Percentiles rank a stretch among this genome's conserved stretches.
phyloP scores from a whole-genome alignment of 1,284 basidiomycete species.

The Wolfiporia cocos region DNA sequence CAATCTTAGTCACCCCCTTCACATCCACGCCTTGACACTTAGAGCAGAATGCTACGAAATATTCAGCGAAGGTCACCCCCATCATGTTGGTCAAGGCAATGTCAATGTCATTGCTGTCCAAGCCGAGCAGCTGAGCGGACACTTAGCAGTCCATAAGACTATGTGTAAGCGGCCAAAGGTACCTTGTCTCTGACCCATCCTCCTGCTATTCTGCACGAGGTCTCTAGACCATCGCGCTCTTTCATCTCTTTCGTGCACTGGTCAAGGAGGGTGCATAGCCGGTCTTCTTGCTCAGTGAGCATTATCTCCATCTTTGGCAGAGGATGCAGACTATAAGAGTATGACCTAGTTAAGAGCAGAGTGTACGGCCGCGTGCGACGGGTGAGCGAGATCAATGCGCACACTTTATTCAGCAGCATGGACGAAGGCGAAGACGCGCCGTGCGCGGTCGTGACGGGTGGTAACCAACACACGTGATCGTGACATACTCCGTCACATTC shows the following conservation, averaged over 20 bases:
- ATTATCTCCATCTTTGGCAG: conserved; percentile 32
- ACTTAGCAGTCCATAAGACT: not conserved
- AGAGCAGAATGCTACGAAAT: conserved; percentile 69
- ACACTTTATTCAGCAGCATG: no score
- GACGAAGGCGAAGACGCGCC: no score
- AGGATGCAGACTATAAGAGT: no score
- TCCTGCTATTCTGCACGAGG: conserved; percentile 82
- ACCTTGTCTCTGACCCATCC: conserved; percentile 99
- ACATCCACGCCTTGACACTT: conserved; percentile 47
- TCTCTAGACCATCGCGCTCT: conserved; percentile 46
- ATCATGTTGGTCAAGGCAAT: conserved; percentile 89
- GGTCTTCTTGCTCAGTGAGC: conserved; percentile 51
- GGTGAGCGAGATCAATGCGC: no score
- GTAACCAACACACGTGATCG: no score
- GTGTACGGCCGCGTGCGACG: no score
- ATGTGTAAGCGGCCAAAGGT: conserved; percentile 21
- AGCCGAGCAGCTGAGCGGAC: conserved; percentile 72
- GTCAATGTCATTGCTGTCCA: conserved; percentile 90
- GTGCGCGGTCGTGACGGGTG: no score
- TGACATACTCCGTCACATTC: no score
- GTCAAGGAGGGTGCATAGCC: conserved; percentile 62
- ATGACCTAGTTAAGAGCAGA: no score
- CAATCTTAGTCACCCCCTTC: conserved; percentile 74
- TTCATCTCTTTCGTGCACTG: conserved; percentile 55
- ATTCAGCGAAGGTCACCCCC: conserved; percentile 84